phyloP scores from a whole-genome alignment of 176 grass and related monocot genomes.

The Oryza longistaminata region DNA sequence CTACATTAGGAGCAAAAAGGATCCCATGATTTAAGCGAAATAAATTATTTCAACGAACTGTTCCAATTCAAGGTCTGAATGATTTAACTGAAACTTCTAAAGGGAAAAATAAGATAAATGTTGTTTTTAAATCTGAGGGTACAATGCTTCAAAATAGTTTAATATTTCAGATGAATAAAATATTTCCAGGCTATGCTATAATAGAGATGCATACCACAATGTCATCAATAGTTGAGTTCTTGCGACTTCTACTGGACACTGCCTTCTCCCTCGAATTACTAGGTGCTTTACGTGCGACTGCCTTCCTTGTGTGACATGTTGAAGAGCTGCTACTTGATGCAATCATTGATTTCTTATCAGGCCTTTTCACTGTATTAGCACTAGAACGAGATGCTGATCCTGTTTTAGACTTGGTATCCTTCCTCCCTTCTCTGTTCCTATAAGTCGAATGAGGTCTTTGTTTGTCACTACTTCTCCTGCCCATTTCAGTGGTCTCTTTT shows the following conservation, averaged over 20 bases:
- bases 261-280: conserved; percentile 41
- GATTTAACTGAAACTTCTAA: background rate
- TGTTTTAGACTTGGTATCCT: conserved; percentile 40
- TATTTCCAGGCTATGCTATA: background rate
- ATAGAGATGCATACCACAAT: conserved; percentile 46
- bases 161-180: conserved; percentile 8
- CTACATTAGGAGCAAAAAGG: conserved; percentile 36
- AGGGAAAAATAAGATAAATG: background rate
- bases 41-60: background rate
- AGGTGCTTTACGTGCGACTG: conserved; percentile 3
- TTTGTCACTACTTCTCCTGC: conserved; percentile 36
- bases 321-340: conserved; percentile 45
- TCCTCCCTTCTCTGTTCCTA: conserved; percentile 48
- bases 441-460: conserved; percentile 33
- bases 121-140: conserved; percentile 15
- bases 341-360: conserved; percentile 33
- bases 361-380: conserved; percentile 21
- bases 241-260: conserved; percentile 36
- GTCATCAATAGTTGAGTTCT: conserved; percentile 36
- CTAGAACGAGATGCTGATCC: conserved; percentile 25
- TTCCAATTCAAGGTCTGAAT: background rate
- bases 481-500: conserved; percentile 18
- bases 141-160: background rate
- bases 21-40: background rate
- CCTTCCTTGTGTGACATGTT: conserved; percentile 15